Conservation (phyloP, 441 rosid genomes). For the Jatropha podagrica region DNA sequence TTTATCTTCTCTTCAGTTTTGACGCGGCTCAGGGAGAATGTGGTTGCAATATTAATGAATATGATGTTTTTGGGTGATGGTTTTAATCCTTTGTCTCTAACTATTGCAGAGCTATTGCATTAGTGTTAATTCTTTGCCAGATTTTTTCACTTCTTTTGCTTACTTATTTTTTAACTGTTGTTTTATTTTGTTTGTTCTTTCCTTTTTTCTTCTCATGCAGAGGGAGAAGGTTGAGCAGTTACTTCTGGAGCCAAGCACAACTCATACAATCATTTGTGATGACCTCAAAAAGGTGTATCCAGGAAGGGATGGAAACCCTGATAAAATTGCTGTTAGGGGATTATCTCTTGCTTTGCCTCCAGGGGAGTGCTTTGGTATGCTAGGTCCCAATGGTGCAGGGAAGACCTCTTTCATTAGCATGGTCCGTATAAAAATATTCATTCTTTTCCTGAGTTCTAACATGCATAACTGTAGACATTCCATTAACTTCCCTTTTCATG, state of each 20-base stretch:
- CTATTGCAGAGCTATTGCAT: neutral
- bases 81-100: neutral
- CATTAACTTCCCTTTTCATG: neutral
- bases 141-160: neutral
- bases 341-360: conserved; percentile 73
- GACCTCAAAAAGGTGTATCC: conserved; percentile 78
- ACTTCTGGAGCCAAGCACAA: conserved; percentile 48
- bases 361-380: conserved; percentile 95
- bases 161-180: neutral
- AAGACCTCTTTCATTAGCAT: conserved; percentile 90
- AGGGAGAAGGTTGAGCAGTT: conserved; percentile 77
- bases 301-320: conserved; percentile 79
- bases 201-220: conserved; percentile 36
- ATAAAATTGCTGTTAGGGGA: conserved; percentile 74
- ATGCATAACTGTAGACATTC: neutral
- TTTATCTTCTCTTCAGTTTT: neutral
- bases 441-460: neutral
- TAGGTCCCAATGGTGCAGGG: conserved; percentile 97
- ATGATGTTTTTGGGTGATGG: neutral
- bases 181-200: conserved; percentile 5
- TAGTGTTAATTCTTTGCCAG: neutral
- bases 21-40: neutral
- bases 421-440: conserved; percentile 40
- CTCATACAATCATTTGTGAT: conserved; percentile 58
- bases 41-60: neutral